Base-by-base conservation (phyloP, 1,284 basidiomycete genomes). In the Trichosporon sp. region DNA sequence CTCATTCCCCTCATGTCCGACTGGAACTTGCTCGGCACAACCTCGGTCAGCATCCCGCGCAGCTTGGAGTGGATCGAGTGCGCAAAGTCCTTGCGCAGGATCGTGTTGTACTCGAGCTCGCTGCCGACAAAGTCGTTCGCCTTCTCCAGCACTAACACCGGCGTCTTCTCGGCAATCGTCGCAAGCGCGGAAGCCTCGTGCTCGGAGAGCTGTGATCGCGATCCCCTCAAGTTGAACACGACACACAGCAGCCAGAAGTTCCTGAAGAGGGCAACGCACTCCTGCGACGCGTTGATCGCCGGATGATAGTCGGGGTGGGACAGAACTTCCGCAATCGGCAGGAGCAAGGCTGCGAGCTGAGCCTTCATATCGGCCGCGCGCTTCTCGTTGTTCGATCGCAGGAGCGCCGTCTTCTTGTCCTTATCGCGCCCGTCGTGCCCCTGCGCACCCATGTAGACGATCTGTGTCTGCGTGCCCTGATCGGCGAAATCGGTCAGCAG, bases 161-260 rank as follows among this genome's bases (percentile, higher is more conserved):
- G 97, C 1, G 96, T 96, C 84, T 95, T 96, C 43, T 87, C 85
- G 38, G 96, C 92, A 74, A 99, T 95, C 21, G 90, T 89, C 32
- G 88, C 87, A 26, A 98, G 87, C 1, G 92, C 91, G 54, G 90
- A 88, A 85, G 91, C 90, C 4, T 91, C 89, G 67, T 81, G 77
- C n/a, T 81, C 78, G 0, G 78, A 79, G 2, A 82, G 66, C 38
- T 70, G 68, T 51, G 80, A 79, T 59, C 76, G 76, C 73, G 75
- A 85, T 46, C 91, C 89, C 78, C 95, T 94, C 14, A 98, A 87
- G 8, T 78, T 79, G 68, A 83, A 82, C 14, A 79, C 80, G 19
- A 92, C 89, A 78, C 92, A 94, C 12, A 98, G 85, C 84, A 97
- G 94, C 96, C 96, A 99, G 85, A 96, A 88, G 81, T 94, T 95